These are phyloP conservation scores for Quercus bicolor DNA, from an alignment of 306 rosid species.

Conservation along the genomic window DNA sequence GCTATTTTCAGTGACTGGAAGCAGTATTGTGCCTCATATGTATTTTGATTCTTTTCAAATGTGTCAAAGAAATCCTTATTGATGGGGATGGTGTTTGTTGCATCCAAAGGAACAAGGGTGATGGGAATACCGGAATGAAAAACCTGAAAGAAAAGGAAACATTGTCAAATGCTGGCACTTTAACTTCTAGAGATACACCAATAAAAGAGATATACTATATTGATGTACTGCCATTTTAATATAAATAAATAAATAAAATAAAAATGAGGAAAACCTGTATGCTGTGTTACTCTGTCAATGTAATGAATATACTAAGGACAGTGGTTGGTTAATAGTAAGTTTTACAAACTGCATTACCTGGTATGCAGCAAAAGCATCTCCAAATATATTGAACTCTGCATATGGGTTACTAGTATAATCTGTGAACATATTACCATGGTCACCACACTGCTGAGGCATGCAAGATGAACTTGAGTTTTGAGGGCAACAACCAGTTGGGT, in stretches of 20 bases:
- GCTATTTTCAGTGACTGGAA: slow-evolving; percentile 80
- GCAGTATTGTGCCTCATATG: slow-evolving; percentile 75
- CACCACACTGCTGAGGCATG: slow-evolving; percentile 72
- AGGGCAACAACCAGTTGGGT: slow-evolving; percentile 89
- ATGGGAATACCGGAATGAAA: slow-evolving; percentile 90
- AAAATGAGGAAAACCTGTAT: too few species aligned
- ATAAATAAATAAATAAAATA: too few species aligned
- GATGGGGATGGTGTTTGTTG: slow-evolving; percentile 83
- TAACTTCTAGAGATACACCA: background rate
- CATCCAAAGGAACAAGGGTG: slow-evolving; percentile 91
- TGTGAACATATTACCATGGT: slow-evolving; percentile 72
- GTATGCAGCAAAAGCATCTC: slow-evolving; percentile 92
- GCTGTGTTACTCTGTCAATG: background rate
- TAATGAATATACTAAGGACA: background rate
- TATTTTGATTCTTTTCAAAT: slow-evolving; percentile 59
- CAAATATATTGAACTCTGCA: slow-evolving; percentile 85
- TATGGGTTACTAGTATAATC: slow-evolving; percentile 70
- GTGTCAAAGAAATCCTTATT: slow-evolving; percentile 52
- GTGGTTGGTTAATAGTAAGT: background rate
- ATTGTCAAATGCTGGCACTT: slow-evolving; percentile 5
- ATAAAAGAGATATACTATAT: background rate
- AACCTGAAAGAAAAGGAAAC: slow-evolving; percentile 40
- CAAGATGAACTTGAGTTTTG: slow-evolving; percentile 55
- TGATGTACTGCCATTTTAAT: background rate
- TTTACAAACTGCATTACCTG: slow-evolving; percentile 45